Evolutionary conservation across 805 yeast genomes (phyloP), one percentile per base, ranked within the genome.

Genomic region (Kockiozyma suomiensis): DNA sequence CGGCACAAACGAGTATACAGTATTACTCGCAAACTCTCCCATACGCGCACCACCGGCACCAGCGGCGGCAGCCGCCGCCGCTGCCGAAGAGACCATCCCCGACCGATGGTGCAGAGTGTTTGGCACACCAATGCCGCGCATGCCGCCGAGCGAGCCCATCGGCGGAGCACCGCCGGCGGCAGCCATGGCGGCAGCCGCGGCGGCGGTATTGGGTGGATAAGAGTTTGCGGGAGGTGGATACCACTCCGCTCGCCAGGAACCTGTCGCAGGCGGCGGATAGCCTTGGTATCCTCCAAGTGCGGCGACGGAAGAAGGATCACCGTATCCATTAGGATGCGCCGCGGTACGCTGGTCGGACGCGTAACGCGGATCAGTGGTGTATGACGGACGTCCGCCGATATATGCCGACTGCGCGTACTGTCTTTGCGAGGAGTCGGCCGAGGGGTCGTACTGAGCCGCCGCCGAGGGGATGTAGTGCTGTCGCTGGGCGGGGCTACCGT

Each of bases 1-100:
- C 10, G 72, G 69, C 41, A 70, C 70, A 56, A 70, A 70, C 17
- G 69, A 66, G 51, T 66, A 62, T 17, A 58, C 59, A 7, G 50
- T 51, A n/a, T 28, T 49, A 6, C 53, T 49, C 23, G 53, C 40
- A 37, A 49, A 49, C 23, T 49, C 53, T 13, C 53, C 43, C 10
- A 49, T 49, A 13, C 53, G 40, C 17, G 25, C 43, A 6, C 53
- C 43, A 5, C 46, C 43, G 45, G n/a, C 25, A 13, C 40, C 25
- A 41, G 30, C 41, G 33, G n/a, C 35, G 17, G 28, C 37, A 7
- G 46, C 35, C 10, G 23, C 50, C 23, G 42, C 41, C 15, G 28
- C 37, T 5, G 46, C 35, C 4, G 23, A 30, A 21, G 42, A 19
- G 26, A 28, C 12, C 25, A 15, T 28, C 2, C 55, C 50, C 19